phyloP scores from a whole-genome alignment of 202 grass and related monocot genomes.

The Hordeum pubiflorum region DNA sequence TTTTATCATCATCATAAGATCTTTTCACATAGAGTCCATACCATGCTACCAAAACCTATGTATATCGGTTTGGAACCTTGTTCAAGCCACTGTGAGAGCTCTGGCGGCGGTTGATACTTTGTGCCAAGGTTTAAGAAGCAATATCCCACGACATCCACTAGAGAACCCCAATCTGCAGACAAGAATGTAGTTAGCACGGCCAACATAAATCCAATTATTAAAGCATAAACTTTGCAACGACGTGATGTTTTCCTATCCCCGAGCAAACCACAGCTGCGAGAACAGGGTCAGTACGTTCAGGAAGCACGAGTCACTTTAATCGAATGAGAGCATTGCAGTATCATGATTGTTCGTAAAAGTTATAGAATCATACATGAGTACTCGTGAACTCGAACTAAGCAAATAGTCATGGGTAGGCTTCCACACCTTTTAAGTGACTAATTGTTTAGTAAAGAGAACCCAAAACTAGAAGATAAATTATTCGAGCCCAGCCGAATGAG shows the following conservation, averaged over 20 bases:
- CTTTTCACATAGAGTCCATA: conserved; percentile 27
- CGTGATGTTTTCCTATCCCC: neutral
- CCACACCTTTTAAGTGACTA: too few relatives aligned
- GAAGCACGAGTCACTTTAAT: too few relatives aligned
- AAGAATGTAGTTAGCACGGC: neutral
- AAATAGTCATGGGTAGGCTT: too few relatives aligned
- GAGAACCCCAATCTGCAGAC: conserved; percentile 79
- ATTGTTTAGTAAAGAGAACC: too few relatives aligned
- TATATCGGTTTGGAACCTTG: conserved; percentile 84
- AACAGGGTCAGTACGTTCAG: too few relatives aligned
- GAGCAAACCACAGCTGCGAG: too few relatives aligned
- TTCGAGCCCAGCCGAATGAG: too few relatives aligned
- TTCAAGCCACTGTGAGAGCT: conserved; percentile 79
- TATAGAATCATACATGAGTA: too few relatives aligned
- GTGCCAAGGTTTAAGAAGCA: conserved; percentile 93
- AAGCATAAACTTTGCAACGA: neutral
- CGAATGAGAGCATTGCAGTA: too few relatives aligned
- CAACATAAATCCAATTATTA: neutral
- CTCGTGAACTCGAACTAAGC: too few relatives aligned
- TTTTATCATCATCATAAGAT: neutral
- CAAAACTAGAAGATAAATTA: too few relatives aligned
- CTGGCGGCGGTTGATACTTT: conserved; percentile 72
- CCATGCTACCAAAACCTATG: conserved; percentile 98
- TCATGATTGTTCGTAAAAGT: too few relatives aligned
- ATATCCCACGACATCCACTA: conserved; percentile 95